phyloP scores from a whole-genome alignment of 306 rosid genomes.

The Quercus ilex region DNA sequence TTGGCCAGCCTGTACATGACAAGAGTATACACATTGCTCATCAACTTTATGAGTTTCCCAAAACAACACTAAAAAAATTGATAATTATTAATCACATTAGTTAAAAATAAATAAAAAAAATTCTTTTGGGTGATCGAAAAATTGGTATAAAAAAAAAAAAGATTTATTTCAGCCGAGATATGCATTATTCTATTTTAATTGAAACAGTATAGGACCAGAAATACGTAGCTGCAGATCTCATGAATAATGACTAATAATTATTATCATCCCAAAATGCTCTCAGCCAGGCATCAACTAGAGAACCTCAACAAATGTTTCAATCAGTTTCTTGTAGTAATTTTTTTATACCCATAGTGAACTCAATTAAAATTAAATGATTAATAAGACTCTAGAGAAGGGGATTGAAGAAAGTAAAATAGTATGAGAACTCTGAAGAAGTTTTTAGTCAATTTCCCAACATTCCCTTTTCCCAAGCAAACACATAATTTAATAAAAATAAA shows the following conservation, averaged over 20 bases:
- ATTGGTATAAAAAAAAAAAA: too few relatives aligned
- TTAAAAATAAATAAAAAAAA: background rate
- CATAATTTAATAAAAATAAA: too few relatives aligned
- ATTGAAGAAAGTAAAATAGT: too few relatives aligned
- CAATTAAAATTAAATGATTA: too few relatives aligned
- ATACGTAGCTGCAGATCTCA: background rate
- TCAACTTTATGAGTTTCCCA: background rate
- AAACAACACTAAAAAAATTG: background rate
- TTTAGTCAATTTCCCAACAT: too few relatives aligned
- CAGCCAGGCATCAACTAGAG: background rate
- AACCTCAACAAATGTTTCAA: background rate
- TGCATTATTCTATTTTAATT: too few relatives aligned
- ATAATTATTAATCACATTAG: background rate
- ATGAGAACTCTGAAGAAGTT: too few relatives aligned
- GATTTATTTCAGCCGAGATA: too few relatives aligned
- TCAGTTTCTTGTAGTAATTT: background rate
- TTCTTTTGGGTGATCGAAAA: too few relatives aligned
- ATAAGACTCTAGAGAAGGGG: too few relatives aligned
- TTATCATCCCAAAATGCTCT: background rate
- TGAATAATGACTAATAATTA: background rate
- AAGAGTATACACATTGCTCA: background rate
- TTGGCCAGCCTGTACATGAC: background rate
- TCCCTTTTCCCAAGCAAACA: too few relatives aligned
- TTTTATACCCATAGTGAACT: background rate
- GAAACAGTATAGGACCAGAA: background rate